Percentiles rank a stretch among this genome's conserved stretches.
phyloP scores from a whole-genome alignment of 2,329 filamentous ascomycete species.

The Cordyceps tenuipes region DNA sequence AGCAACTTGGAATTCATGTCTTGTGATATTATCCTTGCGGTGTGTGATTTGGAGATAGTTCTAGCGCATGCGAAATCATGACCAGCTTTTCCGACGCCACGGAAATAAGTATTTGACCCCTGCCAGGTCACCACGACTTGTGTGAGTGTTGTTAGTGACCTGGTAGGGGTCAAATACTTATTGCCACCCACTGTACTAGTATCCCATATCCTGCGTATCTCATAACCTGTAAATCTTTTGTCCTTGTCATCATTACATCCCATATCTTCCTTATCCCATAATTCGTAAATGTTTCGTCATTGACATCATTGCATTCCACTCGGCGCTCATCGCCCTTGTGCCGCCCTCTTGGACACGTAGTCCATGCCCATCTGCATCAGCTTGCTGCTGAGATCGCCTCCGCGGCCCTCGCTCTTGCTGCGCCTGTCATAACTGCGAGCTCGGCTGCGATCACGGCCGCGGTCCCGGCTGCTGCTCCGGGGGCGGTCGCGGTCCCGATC shows the following conservation, averaged over 20 bases:
- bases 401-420: constrained; percentile 4
- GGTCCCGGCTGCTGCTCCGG: constrained; percentile 1
- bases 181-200: too few species aligned
- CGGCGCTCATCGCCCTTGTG: constrained; percentile 22
- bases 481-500: constrained; percentile 12
- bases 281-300: neutral
- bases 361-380: constrained; percentile 21
- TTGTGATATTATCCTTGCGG: too few species aligned
- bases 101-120: too few species aligned
- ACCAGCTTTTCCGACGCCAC: neutral
- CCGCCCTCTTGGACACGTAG: constrained; percentile 16
- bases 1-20: neutral
- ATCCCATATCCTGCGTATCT: neutral
- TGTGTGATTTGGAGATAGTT: neutral
- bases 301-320: constrained; percentile 28
- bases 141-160: too few species aligned
- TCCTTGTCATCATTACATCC: neutral
- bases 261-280: neutral
- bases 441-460: neutral
- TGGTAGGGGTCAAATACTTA: too few species aligned
- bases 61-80: neutral
- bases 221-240: neutral
- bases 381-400: constrained; percentile 17
- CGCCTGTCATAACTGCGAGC: neutral
- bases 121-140: too few species aligned